Conservation (phyloP, 495 filamentous ascomycete genomes). For the Extremus antarcticus region DNA sequence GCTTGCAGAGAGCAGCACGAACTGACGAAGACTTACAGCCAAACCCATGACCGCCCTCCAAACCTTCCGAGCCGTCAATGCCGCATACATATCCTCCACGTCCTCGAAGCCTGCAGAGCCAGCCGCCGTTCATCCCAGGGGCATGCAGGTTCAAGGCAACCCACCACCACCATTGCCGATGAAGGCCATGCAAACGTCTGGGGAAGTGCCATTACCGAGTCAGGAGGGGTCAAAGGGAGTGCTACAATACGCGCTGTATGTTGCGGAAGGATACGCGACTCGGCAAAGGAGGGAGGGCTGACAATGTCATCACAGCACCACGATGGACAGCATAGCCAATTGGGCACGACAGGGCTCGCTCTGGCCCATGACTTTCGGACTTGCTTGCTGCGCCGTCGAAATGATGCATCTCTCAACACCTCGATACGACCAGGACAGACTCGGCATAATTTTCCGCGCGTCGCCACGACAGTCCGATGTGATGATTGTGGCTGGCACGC, state of each 20-base stretch:
- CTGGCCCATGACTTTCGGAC: slow-evolving; percentile 97
- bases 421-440: slow-evolving; percentile 89
- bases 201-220: slow-evolving; percentile 76
- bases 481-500: slow-evolving; percentile 93
- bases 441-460: slow-evolving; percentile 95
- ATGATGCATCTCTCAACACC: slow-evolving; percentile 98
- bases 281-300: no score
- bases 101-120: slow-evolving; percentile 45
- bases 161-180: slow-evolving; percentile 32
- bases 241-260: slow-evolving; percentile 94
- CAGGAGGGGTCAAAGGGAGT: slow-evolving; percentile 90
- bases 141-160: slow-evolving; percentile 27
- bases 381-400: slow-evolving; percentile 92
- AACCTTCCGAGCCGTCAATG: slow-evolving; percentile 42
- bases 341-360: slow-evolving; percentile 89
- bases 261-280: no score
- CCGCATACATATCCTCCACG: slow-evolving; percentile 51
- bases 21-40: slow-evolving; percentile 38
- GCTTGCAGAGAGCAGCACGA: slow-evolving; percentile 8
- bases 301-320: slow-evolving; percentile 63
- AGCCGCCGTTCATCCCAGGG: slow-evolving; percentile 24
- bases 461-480: slow-evolving; percentile 92
- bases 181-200: slow-evolving; percentile 41
- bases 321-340: slow-evolving; percentile 83
- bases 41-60: slow-evolving; percentile 49